A percentile compares a stretch with the other conserved stretches of the same genome.
phyloP scores from a whole-genome alignment of 164 flowering plant species.

The Annona squamosa region DNA sequence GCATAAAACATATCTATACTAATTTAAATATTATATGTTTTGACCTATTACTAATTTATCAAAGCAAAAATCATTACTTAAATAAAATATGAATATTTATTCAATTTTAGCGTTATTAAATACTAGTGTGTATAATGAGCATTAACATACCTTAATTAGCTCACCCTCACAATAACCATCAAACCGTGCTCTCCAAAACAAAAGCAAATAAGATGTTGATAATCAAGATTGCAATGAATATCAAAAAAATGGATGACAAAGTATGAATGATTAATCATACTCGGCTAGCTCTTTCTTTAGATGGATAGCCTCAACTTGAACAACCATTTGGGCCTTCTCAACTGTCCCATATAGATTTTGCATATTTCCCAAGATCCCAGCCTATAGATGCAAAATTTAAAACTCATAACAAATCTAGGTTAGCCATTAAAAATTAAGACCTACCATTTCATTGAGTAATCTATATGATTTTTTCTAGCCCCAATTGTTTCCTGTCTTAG shows the following conservation, averaged over 20 bases:
- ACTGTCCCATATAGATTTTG: constrained; percentile 81
- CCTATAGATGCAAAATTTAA: constrained; percentile 32
- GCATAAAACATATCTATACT: no score
- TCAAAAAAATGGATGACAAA: not conserved
- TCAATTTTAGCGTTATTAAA: no score
- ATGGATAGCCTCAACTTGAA: constrained; percentile 93
- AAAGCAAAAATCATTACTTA: no score
- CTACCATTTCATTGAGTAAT: not conserved
- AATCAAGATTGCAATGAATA: not conserved
- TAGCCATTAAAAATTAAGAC: not conserved
- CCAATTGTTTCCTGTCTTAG: not conserved
- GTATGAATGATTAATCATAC: constrained; percentile 30
- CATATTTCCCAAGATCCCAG: constrained; percentile 86
- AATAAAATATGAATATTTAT: no score
- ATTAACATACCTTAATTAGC: constrained; percentile 58
- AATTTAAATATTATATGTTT: no score
- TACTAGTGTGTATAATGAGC: no score
- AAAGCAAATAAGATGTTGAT: constrained; percentile 1
- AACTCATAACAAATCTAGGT: constrained; percentile 3
- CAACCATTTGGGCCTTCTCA: constrained; percentile 92
- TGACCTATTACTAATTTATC: no score
- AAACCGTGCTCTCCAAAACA: constrained; percentile 70
- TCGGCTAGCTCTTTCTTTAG: constrained; percentile 90
- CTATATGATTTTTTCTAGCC: not conserved
- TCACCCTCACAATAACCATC: constrained; percentile 97